These are phyloP conservation scores for Chaetomium tenue DNA, from an alignment of 495 filamentous ascomycete genomes.

Conservation along the genomic window DNA sequence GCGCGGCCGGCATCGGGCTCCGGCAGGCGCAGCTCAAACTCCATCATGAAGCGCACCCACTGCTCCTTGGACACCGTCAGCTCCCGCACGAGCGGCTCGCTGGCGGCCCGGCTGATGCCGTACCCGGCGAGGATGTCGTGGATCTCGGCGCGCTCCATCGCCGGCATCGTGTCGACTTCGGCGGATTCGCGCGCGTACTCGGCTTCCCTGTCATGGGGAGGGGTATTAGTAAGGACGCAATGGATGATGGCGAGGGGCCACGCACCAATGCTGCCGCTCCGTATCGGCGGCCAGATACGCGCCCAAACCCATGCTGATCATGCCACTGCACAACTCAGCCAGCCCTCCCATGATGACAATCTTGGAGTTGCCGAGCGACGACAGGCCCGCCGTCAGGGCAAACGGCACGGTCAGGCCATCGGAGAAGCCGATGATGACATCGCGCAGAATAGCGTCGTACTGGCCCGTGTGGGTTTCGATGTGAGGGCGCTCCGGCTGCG, in stretches of 20 bases:
- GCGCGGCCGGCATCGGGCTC: constrained; percentile 44
- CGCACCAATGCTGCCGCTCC: constrained; percentile 30
- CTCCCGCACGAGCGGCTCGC: constrained; percentile 40
- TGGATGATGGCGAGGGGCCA: background rate
- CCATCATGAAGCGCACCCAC: constrained; percentile 57
- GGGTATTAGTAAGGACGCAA: constrained; percentile 38
- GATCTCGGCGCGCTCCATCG: constrained; percentile 45
- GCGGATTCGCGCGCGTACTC: constrained; percentile 46
- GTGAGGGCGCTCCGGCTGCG: constrained; percentile 4
- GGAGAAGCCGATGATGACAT: constrained; percentile 56
- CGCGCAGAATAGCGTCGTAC: constrained; percentile 37
- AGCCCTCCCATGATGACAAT: constrained; percentile 63
- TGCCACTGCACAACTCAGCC: constrained; percentile 63
- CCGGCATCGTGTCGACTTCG: constrained; percentile 44
- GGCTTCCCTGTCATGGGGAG: constrained; percentile 46
- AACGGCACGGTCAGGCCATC: constrained; percentile 64
- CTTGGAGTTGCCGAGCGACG: constrained; percentile 53
- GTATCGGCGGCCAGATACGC: constrained; percentile 56
- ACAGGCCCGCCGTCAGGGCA: constrained; percentile 57
- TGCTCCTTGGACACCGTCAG: constrained; percentile 42
- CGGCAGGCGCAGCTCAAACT: constrained; percentile 51
- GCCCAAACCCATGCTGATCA: constrained; percentile 66
- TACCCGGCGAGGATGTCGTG: constrained; percentile 46
- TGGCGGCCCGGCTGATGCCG: constrained; percentile 36
- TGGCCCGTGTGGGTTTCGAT: constrained; percentile 15